phyloP scores from a whole-genome alignment of 805 yeast genomes.

The Wickerhamomyces strasburgensis region DNA sequence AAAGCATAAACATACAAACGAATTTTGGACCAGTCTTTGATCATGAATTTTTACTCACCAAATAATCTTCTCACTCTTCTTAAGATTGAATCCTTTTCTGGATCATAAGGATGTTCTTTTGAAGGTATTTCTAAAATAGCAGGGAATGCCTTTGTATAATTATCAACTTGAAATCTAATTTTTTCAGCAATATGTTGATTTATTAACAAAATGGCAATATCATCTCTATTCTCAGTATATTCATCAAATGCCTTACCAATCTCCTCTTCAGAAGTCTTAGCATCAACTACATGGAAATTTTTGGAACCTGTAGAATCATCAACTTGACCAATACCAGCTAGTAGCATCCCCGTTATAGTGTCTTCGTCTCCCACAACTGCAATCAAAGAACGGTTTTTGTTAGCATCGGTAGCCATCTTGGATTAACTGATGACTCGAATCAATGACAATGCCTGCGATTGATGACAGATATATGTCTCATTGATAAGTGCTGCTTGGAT shows the following conservation, averaged over 20 bases:
- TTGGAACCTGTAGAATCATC: slow-evolving; percentile 49
- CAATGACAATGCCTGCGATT: not conserved
- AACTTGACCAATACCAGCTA: slow-evolving; percentile 94
- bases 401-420: slow-evolving; percentile 16
- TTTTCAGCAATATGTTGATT: slow-evolving; percentile 94
- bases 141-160: slow-evolving; percentile 87
- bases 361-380: slow-evolving; percentile 98
- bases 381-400: slow-evolving; percentile 69
- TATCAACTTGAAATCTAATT: slow-evolving; percentile 77
- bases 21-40: no score
- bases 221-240: slow-evolving; percentile 72
- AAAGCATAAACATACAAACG: no score
- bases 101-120: slow-evolving; percentile 96
- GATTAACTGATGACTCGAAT: not conserved
- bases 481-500: no score
- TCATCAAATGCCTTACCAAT: slow-evolving; percentile 69
- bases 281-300: slow-evolving; percentile 77
- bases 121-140: slow-evolving; percentile 96
- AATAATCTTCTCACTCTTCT: slow-evolving; percentile 91
- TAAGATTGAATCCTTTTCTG: slow-evolving; percentile 94
- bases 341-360: slow-evolving; percentile 89
- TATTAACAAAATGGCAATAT: slow-evolving; percentile 87
- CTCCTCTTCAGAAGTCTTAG: slow-evolving; percentile 72
- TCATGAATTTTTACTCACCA: slow-evolving; percentile 67
- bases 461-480: no score